Percentiles rank a stretch among this genome's conserved stretches.
Evolutionary conservation across 305 asterid species (phyloP).

Genomic region (Nicotiana rustica): DNA sequence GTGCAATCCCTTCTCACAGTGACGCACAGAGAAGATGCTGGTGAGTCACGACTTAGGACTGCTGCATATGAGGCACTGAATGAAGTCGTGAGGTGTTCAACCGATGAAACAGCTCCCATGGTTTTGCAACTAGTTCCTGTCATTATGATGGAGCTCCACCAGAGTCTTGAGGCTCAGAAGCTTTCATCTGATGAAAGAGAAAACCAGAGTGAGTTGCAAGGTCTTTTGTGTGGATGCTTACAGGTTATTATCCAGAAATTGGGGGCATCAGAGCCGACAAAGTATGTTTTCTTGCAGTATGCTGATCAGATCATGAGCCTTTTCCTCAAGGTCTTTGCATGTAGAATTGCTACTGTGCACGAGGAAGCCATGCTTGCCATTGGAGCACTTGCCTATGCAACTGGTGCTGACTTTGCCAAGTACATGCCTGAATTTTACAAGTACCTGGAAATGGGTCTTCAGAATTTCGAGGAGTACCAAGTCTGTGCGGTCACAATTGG

Average conservation of each 20-base stretch:
- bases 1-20: slow-evolving; percentile 78
- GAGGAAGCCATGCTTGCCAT: slow-evolving; percentile 98
- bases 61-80: slow-evolving; percentile 92
- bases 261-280: slow-evolving; percentile 68
- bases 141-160: slow-evolving; percentile 85
- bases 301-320: slow-evolving; percentile 91
- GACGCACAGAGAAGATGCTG: slow-evolving; percentile 85
- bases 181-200: slow-evolving; percentile 87
- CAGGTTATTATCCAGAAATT: slow-evolving; percentile 89
- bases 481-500: slow-evolving; percentile 92
- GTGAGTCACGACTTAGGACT: slow-evolving; percentile 81
- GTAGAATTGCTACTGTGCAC: slow-evolving; percentile 88
- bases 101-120: slow-evolving; percentile 79
- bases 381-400: slow-evolving; percentile 88
- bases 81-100: slow-evolving; percentile 88
- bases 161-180: slow-evolving; percentile 77
- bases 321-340: slow-evolving; percentile 79
- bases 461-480: slow-evolving; percentile 94
- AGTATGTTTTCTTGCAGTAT: slow-evolving; percentile 71
- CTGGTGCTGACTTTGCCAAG: slow-evolving; percentile 74
- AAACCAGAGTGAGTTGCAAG: slow-evolving; percentile 84
- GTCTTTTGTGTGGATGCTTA: slow-evolving; percentile 88
- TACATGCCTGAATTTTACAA: slow-evolving; percentile 89
- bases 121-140: slow-evolving; percentile 82
- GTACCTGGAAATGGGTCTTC: slow-evolving; percentile 93